phyloP scores from a whole-genome alignment of 306 rosid genomes.

The Cyamopsis tetragonoloba region DNA sequence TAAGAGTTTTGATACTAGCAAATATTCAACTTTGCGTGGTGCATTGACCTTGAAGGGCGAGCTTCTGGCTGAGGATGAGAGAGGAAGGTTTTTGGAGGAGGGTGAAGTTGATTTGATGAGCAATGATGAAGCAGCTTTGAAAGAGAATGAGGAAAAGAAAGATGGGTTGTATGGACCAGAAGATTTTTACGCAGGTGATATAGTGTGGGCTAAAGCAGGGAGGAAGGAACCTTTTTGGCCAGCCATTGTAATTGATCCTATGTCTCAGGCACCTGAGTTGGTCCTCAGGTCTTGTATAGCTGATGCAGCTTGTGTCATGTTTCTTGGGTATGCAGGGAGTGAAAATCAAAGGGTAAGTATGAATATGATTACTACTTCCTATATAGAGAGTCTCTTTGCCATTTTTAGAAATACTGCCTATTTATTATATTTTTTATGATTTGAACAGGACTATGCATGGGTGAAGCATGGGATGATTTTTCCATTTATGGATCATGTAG shows the following conservation, averaged over 20 bases:
- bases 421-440: conserved; percentile 39
- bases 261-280: conserved; percentile 88
- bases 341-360: conserved; percentile 75
- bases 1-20: conserved; percentile 41
- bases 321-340: conserved; percentile 80
- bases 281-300: conserved; percentile 87
- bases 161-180: conserved; percentile 81
- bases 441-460: conserved; percentile 97
- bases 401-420: conserved; percentile 22
- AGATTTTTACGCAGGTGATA: conserved; percentile 86
- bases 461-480: conserved; percentile 82
- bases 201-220: conserved; percentile 98
- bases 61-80: conserved; percentile 43
- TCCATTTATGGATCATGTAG: conserved; percentile 80
- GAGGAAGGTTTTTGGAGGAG: conserved; percentile 36
- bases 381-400: conserved; percentile 13
- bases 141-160: conserved; percentile 35
- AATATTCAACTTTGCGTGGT: conserved; percentile 44
- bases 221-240: conserved; percentile 98
- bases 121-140: conserved; percentile 22
- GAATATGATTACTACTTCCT: conserved; percentile 17
- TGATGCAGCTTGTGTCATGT: conserved; percentile 98
- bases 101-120: conserved; percentile 41
- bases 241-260: conserved; percentile 93
- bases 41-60: conserved; percentile 41